These are phyloP conservation scores for Przewalskia tangutica DNA, from an alignment of 257 asterid species.

Conservation along the genomic window DNA sequence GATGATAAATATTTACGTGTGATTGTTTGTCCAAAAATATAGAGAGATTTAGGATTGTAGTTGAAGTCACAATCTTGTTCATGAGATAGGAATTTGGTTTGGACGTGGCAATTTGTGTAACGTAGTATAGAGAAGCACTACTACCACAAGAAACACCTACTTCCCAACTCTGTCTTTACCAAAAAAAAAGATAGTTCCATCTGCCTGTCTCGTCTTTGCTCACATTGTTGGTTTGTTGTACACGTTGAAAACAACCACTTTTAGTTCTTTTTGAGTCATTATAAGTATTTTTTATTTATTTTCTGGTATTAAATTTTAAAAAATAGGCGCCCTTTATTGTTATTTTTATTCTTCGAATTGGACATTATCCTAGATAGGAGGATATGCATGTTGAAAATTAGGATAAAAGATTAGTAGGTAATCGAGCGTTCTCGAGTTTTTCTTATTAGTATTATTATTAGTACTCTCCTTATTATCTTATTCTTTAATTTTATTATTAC, in stretches of 20 bases:
- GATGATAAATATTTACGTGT: background rate
- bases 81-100: background rate
- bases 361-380: no score
- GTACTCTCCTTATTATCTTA: no score
- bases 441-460: no score
- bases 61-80: background rate
- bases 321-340: no score
- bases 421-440: no score
- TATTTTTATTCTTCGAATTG: no score
- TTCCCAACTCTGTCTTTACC: background rate
- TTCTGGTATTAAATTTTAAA: no score
- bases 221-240: background rate
- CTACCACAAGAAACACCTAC: constrained; percentile 11
- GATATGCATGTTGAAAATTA: no score
- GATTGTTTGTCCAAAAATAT: background rate
- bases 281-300: no score
- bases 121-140: background rate
- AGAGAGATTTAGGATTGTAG: background rate
- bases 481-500: no score
- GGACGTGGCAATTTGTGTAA: background rate
- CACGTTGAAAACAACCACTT: background rate
- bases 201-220: background rate
- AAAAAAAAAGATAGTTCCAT: background rate
- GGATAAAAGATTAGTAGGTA: no score
- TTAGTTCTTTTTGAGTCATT: no score